Evolutionary conservation across 2,329 filamentous ascomycete species (phyloP).

Genomic region (Scedosporium minutisporum): DNA sequence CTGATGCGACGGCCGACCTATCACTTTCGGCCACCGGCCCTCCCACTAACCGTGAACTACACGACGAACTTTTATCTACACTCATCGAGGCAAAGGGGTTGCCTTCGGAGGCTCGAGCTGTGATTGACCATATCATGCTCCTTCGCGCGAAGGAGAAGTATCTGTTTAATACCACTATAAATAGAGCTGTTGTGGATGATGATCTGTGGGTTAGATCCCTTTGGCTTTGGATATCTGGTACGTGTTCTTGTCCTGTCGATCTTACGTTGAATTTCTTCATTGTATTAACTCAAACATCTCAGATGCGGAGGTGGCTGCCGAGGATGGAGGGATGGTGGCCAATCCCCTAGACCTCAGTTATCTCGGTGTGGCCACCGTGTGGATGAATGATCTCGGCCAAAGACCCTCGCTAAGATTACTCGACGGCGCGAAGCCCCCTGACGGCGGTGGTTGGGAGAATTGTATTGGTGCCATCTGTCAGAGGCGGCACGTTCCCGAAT

Average conservation of each 20-base stretch:
- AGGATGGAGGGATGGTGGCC: slow-evolving; percentile 60
- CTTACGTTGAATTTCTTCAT: not conserved
- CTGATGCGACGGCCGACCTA: slow-evolving; percentile 24
- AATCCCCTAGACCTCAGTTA: slow-evolving; percentile 64
- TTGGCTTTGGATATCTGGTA: slow-evolving; percentile 68
- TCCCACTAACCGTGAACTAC: slow-evolving; percentile 35
- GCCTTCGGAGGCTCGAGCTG: slow-evolving; percentile 38
- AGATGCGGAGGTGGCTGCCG: slow-evolving; percentile 55
- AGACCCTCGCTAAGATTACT: slow-evolving; percentile 38
- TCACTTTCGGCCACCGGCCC: slow-evolving; percentile 22
- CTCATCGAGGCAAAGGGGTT: slow-evolving; percentile 35
- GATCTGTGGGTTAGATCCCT: slow-evolving; percentile 67
- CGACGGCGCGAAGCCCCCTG: slow-evolving; percentile 33
- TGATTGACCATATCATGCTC: slow-evolving; percentile 49
- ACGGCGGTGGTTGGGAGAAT: slow-evolving; percentile 47
- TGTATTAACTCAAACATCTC: not conserved
- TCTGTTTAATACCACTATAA: slow-evolving; percentile 53
- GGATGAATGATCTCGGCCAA: slow-evolving; percentile 56
- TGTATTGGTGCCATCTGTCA: slow-evolving; percentile 56
- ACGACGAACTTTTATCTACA: slow-evolving; percentile 42
- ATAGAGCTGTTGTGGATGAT: slow-evolving; percentile 57
- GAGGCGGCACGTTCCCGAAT: slow-evolving; percentile 50
- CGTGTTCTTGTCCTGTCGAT: slow-evolving; percentile 15
- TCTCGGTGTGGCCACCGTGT: slow-evolving; percentile 63
- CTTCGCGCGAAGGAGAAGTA: slow-evolving; percentile 52